Conservation (phyloP, 495 filamentous ascomycete species). For the Neurospora sp. region DNA sequence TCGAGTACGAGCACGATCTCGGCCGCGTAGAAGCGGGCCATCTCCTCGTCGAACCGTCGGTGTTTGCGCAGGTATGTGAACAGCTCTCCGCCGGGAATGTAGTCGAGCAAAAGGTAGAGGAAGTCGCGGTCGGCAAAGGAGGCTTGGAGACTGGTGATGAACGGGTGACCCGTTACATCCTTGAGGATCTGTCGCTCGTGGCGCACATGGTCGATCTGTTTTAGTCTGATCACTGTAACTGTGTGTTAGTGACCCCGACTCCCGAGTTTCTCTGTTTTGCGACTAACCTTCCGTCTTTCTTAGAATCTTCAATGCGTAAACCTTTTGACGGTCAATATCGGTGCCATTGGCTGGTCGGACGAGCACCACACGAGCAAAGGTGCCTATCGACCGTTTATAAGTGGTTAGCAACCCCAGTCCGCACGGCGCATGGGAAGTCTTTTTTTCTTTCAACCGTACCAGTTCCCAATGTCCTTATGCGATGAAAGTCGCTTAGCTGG, state of each 20-base stretch:
- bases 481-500: constrained; percentile 61
- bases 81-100: constrained; percentile 85
- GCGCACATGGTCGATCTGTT: constrained; percentile 95
- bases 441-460: constrained; percentile 37
- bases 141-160: constrained; percentile 84
- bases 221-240: constrained; percentile 73
- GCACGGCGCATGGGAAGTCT: background rate
- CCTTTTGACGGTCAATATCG: constrained; percentile 50
- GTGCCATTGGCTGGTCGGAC: constrained; percentile 49
- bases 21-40: constrained; percentile 85
- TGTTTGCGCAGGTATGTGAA: constrained; percentile 86
- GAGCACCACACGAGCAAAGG: constrained; percentile 92
- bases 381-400: constrained; percentile 46
- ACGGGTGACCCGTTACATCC: constrained; percentile 84
- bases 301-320: constrained; percentile 89
- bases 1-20: constrained; percentile 91
- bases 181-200: constrained; percentile 84
- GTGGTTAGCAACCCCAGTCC: constrained; percentile 23
- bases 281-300: constrained; percentile 61
- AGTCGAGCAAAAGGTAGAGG: constrained; percentile 91
- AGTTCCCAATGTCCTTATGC: constrained; percentile 84
- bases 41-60: constrained; percentile 75
- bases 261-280: constrained; percentile 27
- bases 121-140: constrained; percentile 85
- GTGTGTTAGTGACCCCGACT: constrained; percentile 7